Percentiles rank a stretch among this genome's conserved stretches.
Evolutionary conservation across 2,329 filamentous ascomycete species (phyloP).

Genomic region (Talaromyces sp.): DNA sequence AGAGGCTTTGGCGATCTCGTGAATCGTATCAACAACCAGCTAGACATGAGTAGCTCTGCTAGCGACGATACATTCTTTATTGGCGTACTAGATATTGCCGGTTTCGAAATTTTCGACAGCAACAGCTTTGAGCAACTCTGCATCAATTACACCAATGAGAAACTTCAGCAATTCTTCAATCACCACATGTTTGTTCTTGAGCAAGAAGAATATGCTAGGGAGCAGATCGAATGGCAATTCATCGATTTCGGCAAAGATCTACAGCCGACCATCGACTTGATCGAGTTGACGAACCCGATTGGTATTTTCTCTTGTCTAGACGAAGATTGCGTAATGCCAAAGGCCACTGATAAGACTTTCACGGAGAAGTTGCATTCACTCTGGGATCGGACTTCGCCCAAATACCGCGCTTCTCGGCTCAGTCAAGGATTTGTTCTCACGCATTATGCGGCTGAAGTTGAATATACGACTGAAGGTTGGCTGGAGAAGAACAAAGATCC

Average conservation of each 20-base stretch:
- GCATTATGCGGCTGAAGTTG: conserved; percentile 95
- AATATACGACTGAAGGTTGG: conserved; percentile 94
- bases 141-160: conserved; percentile 99
- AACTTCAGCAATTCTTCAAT: conserved; percentile 98
- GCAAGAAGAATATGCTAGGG: conserved; percentile 94
- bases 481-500: conserved; percentile 99
- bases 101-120: conserved; percentile 96
- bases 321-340: conserved; percentile 98
- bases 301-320: conserved; percentile 98
- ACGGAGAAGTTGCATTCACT: conserved; percentile 95
- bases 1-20: conserved; percentile 92
- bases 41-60: conserved; percentile 79
- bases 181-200: conserved; percentile 99
- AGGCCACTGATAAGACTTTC: conserved; percentile 93
- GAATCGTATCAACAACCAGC: conserved; percentile 81
- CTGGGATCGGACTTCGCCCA: conserved; percentile 93
- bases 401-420: conserved; percentile 84
- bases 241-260: conserved; percentile 97
- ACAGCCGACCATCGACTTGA: conserved; percentile 95
- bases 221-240: conserved; percentile 99
- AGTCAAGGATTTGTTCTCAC: conserved; percentile 93
- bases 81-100: conserved; percentile 96
- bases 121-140: conserved; percentile 99
- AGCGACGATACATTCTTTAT: conserved; percentile 93
- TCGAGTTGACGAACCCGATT: conserved; percentile 93